phyloP scores from a whole-genome alignment of 495 filamentous ascomycete species.

The Neurospora discreta region DNA sequence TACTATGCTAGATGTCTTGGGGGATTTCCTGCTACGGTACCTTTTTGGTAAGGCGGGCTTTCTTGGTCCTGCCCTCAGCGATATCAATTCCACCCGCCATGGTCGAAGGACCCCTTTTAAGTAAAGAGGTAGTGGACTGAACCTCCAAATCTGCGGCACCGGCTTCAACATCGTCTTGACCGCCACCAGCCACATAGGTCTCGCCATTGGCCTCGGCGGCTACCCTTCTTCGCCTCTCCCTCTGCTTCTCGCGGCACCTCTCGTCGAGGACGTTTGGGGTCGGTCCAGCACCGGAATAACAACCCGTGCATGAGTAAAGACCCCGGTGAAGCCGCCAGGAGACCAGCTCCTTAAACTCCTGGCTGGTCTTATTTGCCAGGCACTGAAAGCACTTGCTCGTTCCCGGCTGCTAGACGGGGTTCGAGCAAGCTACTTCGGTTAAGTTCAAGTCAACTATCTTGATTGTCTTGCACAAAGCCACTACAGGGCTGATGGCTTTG shows the following conservation, averaged over 20 bases:
- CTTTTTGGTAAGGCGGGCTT: too few relatives aligned
- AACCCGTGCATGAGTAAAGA: background rate
- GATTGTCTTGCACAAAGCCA: background rate
- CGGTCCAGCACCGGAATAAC: background rate
- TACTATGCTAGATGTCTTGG: too few relatives aligned
- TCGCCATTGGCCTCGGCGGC: too few relatives aligned
- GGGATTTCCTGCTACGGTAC: too few relatives aligned
- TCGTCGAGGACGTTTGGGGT: background rate
- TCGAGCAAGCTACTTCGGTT: background rate
- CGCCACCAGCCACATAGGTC: too few relatives aligned
- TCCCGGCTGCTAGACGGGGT: background rate
- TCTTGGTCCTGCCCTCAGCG: too few relatives aligned
- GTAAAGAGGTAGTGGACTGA: too few relatives aligned
- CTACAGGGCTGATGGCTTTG: background rate
- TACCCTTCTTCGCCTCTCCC: too few relatives aligned
- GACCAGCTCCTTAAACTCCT: fast-evolving
- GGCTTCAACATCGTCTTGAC: too few relatives aligned
- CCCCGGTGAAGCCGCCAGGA: background rate
- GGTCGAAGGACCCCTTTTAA: too few relatives aligned
- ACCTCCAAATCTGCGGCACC: too few relatives aligned
- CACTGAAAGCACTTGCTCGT: background rate
- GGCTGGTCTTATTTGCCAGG: background rate
- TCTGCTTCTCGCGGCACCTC: background rate
- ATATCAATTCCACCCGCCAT: too few relatives aligned
- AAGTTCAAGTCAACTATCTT: background rate